A percentile compares a stretch with the other conserved stretches of the same genome.
Conservation (phyloP, 805 yeast genomes). For the Lipomyces yamadae region DNA sequence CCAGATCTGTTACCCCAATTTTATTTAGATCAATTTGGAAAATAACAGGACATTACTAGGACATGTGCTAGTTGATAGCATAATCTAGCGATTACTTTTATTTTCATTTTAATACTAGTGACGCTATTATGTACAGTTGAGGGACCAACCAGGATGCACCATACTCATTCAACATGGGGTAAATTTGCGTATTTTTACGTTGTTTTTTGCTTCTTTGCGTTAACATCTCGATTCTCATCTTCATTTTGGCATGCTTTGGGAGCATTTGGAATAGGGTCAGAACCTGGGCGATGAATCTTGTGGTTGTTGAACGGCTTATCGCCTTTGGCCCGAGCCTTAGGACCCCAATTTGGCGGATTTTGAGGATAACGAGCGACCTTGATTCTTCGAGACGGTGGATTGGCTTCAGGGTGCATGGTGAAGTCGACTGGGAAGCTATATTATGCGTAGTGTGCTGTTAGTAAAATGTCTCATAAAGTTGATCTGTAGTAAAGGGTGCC, state of each 20-base stretch:
- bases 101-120: too few relatives aligned
- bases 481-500: not conserved
- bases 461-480: not conserved
- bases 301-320: constrained; percentile 14
- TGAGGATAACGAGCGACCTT: constrained; percentile 88
- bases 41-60: too few relatives aligned
- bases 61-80: too few relatives aligned
- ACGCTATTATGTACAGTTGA: too few relatives aligned
- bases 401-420: constrained; percentile 61
- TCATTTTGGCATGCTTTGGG: not conserved
- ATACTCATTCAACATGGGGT: too few relatives aligned
- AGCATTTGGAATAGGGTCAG: not conserved
- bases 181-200: not conserved
- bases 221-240: constrained; percentile 7
- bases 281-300: constrained; percentile 13
- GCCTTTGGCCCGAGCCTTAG: constrained; percentile 72
- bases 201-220: constrained; percentile 4
- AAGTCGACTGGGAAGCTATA: constrained; percentile 53
- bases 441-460: constrained; percentile 32
- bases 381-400: constrained; percentile 66
- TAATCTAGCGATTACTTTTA: too few relatives aligned
- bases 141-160: too few relatives aligned
- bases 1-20: too few relatives aligned
- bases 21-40: too few relatives aligned
- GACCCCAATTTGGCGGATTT: constrained; percentile 98